Base-by-base conservation (phyloP, 2,329 filamentous ascomycete species). In the Stachybotrys chartarum region DNA sequence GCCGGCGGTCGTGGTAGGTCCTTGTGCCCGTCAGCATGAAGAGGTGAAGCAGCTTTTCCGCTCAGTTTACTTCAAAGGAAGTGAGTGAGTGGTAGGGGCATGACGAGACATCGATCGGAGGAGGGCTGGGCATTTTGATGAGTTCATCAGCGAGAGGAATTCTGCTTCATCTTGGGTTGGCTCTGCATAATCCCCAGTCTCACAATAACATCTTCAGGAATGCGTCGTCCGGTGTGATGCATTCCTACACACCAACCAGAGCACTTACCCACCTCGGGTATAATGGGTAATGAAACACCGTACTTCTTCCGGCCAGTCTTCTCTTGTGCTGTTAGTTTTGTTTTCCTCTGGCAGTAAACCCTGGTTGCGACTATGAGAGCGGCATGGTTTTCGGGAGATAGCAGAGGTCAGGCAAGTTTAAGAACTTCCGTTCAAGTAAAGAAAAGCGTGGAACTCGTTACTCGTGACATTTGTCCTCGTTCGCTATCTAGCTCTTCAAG, bases 191-290 rank as follows among this genome's bases (percentile, higher is more conserved):
- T 63, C 59, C 54, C 64, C 51, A 61, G 64, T 66, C 60, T 66
- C 60, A 66, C 55, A 59, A 52, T 65, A 64, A 66, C 64, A 60
- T 63, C 54, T 54, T 54, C 53, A 67, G 71, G 71, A 74, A 74
- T 73, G 71, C 65, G 71, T 74, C 72, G 70, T 67, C 58, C 60
- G 54, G 63, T 58, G 64, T 65, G 57, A 67, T 59, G 58, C 71
- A 73, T 73, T 73, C 71, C 71, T 69, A 54, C 54, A 46, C 45
- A 50, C 4, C 30, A 42, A 57, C 57, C 58, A 24, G 3, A 24
- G 24, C 24, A 24, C 24, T 24, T 24, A 24, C 24, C 24, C 24
- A 24, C 24, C 24, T 24, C 4, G 24, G 24, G 24, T 24, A 24
- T 24, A 24, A 24, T 24, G 24, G 24, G 24, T 24, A 24, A 24